phyloP scores from a whole-genome alignment of 371 early-diverging fungal genomes.

The Batkoa obscura region DNA sequence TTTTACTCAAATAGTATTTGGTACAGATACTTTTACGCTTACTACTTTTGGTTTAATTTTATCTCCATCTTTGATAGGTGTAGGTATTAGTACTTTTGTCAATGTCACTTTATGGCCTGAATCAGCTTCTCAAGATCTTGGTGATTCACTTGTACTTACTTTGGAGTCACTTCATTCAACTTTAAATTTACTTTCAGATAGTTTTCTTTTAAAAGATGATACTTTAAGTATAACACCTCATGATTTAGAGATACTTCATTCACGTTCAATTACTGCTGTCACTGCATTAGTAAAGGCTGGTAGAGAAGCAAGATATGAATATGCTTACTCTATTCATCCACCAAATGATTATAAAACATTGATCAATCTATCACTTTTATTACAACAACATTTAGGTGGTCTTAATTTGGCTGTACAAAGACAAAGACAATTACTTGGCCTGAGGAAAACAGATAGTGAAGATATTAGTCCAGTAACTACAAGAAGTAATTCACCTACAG shows the following conservation, averaged over 20 bases:
- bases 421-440: not conserved
- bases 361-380: not conserved
- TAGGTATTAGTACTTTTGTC: not conserved
- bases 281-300: not conserved
- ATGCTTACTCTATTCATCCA: slow-evolving; percentile 3
- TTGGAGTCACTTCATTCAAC: not conserved
- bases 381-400: not conserved
- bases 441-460: not conserved
- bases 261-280: not conserved
- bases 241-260: slow-evolving; percentile 2
- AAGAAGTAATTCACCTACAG: not conserved
- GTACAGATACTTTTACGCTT: not conserved
- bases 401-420: slow-evolving; percentile 5
- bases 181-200: not conserved
- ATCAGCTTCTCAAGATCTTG: not conserved
- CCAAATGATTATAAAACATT: not conserved
- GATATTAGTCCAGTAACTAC: not conserved
- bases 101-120: slow-evolving; percentile 5
- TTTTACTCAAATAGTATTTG: not conserved
- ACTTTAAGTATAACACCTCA: not conserved
- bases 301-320: slow-evolving; percentile 4
- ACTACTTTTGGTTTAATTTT: not conserved
- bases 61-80: not conserved
- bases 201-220: slow-evolving; percentile 1
- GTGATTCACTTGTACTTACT: not conserved